Base-by-base conservation (phyloP, 2,329 filamentous ascomycete genomes). In the Achaetomium macrosporum region DNA sequence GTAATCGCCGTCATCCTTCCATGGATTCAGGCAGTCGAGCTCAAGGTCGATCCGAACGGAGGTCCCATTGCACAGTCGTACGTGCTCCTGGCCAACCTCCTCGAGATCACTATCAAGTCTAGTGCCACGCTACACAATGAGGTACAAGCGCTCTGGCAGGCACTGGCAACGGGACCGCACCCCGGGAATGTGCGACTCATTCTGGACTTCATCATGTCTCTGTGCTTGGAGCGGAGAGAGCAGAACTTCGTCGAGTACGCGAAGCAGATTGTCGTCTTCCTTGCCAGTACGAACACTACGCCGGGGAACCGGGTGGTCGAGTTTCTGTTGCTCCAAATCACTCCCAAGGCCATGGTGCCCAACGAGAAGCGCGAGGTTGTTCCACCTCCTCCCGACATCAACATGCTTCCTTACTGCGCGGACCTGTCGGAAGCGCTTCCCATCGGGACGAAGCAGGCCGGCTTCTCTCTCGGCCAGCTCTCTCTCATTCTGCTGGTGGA, bases 181-280 rank as follows among this genome's bases (percentile, higher is more conserved):
- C 88, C 84, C 9, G 92, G 91, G 17, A 99, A 99, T 63, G 93
- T 99, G 11, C 89, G 95, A 51, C 75, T 99, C 33, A 88, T 97
- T 12, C 79, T 99, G 1, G 91, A 97, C 67, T 99, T 99, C 65
- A 93, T 99, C 69, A 97, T 99, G 69, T 85, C 84, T 29, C 79
- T 97, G 5, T 99, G 93, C 62, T 74, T 99, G 11, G 93, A 99
- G 64, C 84, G 92, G 31, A 84, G 92, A 45, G 95, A 99, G 68
- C 93, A 99, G 64, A 97, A 96, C 63, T 99, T 96, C 68, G 92
- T 99, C 51, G 90, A 96, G 62, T 96, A 95, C 65, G 92, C 92
- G 5, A 99, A 97, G 72, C 93, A 99, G 68, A 93, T 99, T 48
- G 90, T 97, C 15, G 95, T 99, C 0, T 97, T 96, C 67, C 70